Percentiles rank a stretch among this genome's conserved stretches.
Evolutionary conservation across 1,284 basidiomycete species (phyloP).

Genomic region (Volvariella volvacea): DNA sequence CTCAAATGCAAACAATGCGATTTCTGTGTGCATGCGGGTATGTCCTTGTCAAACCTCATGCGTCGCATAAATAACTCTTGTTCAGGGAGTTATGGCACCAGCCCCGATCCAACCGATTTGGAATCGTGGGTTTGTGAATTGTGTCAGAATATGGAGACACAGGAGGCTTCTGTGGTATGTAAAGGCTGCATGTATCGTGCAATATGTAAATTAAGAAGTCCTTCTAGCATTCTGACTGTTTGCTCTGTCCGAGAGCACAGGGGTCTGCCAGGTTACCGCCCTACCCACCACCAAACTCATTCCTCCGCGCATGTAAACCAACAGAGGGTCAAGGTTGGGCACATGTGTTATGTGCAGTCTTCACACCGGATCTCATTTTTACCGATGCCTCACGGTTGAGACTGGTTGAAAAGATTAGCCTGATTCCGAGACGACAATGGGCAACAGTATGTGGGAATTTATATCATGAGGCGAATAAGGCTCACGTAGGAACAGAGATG

Average conservation of each 20-base stretch:
- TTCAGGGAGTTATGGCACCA: conserved; percentile 62
- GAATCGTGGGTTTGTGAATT: conserved; percentile 82
- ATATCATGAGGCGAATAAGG: not conserved
- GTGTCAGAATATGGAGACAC: conserved; percentile 72
- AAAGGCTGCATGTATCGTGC: conserved; percentile 4
- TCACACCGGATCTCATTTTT: conserved; percentile 78
- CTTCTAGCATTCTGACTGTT: conserved; percentile 60
- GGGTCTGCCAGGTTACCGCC: conserved; percentile 40
- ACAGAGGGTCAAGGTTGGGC: conserved; percentile 94
- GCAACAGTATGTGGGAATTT: conserved; percentile 38
- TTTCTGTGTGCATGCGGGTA: conserved; percentile 72
- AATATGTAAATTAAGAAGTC: not conserved
- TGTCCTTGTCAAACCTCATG: conserved; percentile 10
- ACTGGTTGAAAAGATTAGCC: conserved; percentile 83
- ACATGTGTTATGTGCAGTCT: conserved; percentile 86
- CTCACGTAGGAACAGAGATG: conserved; percentile 38
- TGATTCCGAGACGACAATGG: conserved; percentile 62
- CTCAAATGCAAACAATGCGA: conserved; percentile 76
- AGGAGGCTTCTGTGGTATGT: conserved; percentile 72
- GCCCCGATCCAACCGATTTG: conserved; percentile 50
- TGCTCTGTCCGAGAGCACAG: conserved; percentile 61
- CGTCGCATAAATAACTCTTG: not conserved
- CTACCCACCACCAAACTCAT: conserved; percentile 52
- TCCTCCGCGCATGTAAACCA: conserved; percentile 83
- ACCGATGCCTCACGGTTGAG: conserved; percentile 69